Conservation (phyloP, 2,329 filamentous ascomycete genomes). For the Colletotrichum navitas region DNA sequence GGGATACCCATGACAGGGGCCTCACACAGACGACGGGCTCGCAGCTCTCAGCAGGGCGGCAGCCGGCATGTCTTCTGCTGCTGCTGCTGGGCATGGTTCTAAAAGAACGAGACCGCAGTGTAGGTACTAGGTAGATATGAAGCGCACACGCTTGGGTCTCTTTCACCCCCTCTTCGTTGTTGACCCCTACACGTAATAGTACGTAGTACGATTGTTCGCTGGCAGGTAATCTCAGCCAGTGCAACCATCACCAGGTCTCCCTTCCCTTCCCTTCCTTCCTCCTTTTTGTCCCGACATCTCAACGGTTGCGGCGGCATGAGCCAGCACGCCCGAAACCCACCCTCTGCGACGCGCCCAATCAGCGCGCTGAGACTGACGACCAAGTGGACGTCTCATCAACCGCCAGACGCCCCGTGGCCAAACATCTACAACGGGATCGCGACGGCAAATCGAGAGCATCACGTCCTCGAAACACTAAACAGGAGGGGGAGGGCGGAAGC, state of each 20-base stretch:
- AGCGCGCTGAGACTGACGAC: constrained; percentile 42
- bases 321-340: constrained; percentile 32
- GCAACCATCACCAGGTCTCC: constrained; percentile 2
- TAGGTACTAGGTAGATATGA: background rate
- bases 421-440: constrained; percentile 36
- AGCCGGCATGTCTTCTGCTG: constrained; percentile 10
- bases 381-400: constrained; percentile 43
- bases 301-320: constrained; percentile 30
- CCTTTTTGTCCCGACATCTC: background rate
- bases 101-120: background rate
- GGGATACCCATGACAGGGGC: constrained; percentile 15
- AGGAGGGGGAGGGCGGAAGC: background rate
- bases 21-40: constrained; percentile 4
- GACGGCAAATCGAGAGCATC: constrained; percentile 16
- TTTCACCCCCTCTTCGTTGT: background rate
- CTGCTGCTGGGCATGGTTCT: constrained; percentile 10
- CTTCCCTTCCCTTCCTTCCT: background rate
- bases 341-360: constrained; percentile 35
- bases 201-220: background rate
- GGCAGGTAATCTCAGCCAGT: background rate
- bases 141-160: constrained; percentile 26
- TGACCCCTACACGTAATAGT: background rate
- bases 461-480: background rate
- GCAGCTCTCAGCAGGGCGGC: constrained; percentile 1
- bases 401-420: constrained; percentile 39